These are phyloP conservation scores for Aspergillus nomiae DNA, from an alignment of 2,329 filamentous ascomycete species.

Conservation along the genomic window DNA sequence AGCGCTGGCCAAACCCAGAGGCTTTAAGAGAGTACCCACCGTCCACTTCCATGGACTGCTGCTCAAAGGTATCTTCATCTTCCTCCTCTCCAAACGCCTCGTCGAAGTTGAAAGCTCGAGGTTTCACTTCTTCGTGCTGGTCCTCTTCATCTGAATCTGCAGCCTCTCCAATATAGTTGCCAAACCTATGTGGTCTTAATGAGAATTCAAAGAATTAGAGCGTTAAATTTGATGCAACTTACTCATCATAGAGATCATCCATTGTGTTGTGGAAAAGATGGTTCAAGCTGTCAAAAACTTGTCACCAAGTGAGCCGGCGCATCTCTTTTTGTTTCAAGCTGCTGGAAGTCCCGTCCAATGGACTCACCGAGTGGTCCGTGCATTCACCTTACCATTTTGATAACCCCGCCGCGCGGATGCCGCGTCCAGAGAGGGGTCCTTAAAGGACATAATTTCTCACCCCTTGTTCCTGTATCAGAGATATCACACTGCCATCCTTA, in stretches of 20 bases:
- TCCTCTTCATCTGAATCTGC: slow-evolving; percentile 86
- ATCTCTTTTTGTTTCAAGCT: slow-evolving; percentile 17
- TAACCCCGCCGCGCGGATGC: slow-evolving; percentile 6
- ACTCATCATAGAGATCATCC: slow-evolving; percentile 99
- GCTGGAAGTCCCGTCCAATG: slow-evolving; percentile 4
- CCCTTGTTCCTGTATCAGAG: background rate
- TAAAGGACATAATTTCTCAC: background rate
- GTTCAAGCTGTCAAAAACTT: slow-evolving; percentile 16
- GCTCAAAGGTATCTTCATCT: slow-evolving; percentile 65
- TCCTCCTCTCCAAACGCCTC: slow-evolving; percentile 67
- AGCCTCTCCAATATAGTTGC: slow-evolving; percentile 96
- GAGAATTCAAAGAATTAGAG: too few species aligned
- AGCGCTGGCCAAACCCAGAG: slow-evolving; percentile 20
- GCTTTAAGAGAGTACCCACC: slow-evolving; percentile 50
- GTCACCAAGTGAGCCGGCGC: slow-evolving; percentile 11
- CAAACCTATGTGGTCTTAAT: slow-evolving; percentile 65
- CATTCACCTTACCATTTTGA: slow-evolving; percentile 6
- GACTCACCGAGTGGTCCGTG: slow-evolving; percentile 1
- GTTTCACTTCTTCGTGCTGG: slow-evolving; percentile 70
- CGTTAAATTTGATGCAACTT: slow-evolving; percentile 21
- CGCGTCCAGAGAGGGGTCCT: slow-evolving; percentile 2
- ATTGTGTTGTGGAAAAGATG: slow-evolving; percentile 51
- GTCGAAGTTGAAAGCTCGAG: slow-evolving; percentile 77
- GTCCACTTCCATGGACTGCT: slow-evolving; percentile 93
- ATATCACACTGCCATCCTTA: background rate